A percentile compares a stretch with the other conserved stretches of the same genome.
Evolutionary conservation across 352 stramenopile species (phyloP).

Genomic region (Globisporangium carolinianum): DNA sequence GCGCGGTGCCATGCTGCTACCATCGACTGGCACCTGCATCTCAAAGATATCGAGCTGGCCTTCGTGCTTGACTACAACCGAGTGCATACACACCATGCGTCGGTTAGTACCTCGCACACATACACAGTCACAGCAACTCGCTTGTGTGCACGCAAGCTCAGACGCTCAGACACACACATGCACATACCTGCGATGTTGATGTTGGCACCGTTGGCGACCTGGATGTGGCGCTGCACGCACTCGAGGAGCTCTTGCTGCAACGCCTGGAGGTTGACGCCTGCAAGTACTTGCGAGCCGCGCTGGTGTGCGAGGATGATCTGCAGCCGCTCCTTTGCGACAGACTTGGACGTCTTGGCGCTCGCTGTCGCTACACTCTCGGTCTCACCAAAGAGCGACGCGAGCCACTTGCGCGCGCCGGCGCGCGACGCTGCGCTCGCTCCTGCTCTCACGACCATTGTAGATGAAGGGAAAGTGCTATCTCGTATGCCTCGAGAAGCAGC

Average conservation of each 20-base stretch:
- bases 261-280: constrained; percentile 69
- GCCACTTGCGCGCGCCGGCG: constrained; percentile 72
- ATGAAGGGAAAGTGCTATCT: neutral
- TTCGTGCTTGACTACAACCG: constrained; percentile 73
- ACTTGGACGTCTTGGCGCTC: constrained; percentile 47
- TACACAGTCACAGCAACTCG: neutral
- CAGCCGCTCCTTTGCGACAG: constrained; percentile 80
- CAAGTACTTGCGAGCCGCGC: constrained; percentile 75
- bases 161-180: neutral
- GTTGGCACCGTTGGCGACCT: constrained; percentile 77
- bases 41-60: constrained; percentile 86
- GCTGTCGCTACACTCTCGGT: constrained; percentile 17
- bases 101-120: neutral
- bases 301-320: constrained; percentile 89
- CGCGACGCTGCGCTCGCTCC: constrained; percentile 31
- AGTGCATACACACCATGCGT: neutral
- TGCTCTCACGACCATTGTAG: constrained; percentile 37
- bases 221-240: constrained; percentile 85
- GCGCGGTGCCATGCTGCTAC: constrained; percentile 19
- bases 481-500: neutral
- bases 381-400: constrained; percentile 68
- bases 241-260: constrained; percentile 80
- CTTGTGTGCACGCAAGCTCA: neutral
- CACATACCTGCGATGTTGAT: constrained; percentile 80
- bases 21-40: constrained; percentile 86